phyloP scores from a whole-genome alignment of 371 early-diverging fungal species.

The Parasitella parasitica region DNA sequence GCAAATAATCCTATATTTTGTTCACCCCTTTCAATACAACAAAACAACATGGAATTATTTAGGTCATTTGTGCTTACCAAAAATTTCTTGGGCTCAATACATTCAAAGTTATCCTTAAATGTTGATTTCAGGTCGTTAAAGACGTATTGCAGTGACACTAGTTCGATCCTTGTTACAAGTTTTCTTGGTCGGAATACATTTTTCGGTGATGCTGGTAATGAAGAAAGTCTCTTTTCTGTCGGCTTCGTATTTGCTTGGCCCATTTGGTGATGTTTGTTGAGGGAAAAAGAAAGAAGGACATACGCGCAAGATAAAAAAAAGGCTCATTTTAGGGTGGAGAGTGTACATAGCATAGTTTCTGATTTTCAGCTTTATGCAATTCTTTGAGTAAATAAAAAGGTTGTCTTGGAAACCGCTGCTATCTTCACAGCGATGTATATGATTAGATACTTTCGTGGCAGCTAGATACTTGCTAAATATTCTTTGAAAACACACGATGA shows the following conservation, averaged over 20 bases:
- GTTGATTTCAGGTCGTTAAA: slow-evolving; percentile 37
- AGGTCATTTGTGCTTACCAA: slow-evolving; percentile 34
- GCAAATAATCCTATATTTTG: slow-evolving; percentile 32
- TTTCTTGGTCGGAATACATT: slow-evolving; percentile 19
- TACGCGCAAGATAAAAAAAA: not conserved
- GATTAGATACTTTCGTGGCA: too few relatives aligned
- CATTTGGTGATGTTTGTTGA: not conserved
- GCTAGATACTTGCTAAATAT: too few relatives aligned
- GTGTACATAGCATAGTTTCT: not conserved
- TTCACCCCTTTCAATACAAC: too few relatives aligned
- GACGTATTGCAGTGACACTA: slow-evolving; percentile 29
- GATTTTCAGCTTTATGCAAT: not conserved
- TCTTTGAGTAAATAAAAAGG: too few relatives aligned
- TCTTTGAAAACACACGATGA: too few relatives aligned
- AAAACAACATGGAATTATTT: too few relatives aligned
- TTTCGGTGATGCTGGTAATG: not conserved
- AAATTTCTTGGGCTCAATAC: slow-evolving; percentile 46
- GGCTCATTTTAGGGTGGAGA: not conserved
- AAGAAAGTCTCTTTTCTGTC: not conserved
- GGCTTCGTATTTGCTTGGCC: slow-evolving; percentile 18
- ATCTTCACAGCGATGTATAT: too few relatives aligned
- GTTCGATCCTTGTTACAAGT: slow-evolving; percentile 24
- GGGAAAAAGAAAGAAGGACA: not conserved
- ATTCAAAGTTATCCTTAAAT: slow-evolving; percentile 35
- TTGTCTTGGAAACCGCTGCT: too few relatives aligned